phyloP scores from a whole-genome alignment of 352 stramenopile genomes.

The Sclerospora graminicola region DNA sequence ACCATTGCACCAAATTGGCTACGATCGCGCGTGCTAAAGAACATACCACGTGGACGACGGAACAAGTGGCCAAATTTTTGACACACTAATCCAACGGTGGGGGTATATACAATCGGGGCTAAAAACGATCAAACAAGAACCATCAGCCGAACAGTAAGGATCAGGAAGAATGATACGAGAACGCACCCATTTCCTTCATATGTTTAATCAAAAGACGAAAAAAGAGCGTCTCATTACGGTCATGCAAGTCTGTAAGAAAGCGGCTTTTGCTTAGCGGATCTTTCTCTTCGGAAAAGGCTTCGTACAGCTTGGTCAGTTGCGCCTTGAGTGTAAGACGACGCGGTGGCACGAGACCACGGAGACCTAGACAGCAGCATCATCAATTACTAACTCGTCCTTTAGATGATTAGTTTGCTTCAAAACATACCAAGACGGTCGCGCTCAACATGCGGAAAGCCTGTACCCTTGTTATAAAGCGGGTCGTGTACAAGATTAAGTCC shows the following conservation, averaged over 20 bases:
- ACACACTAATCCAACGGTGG: conserved; percentile 91
- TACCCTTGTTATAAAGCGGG: conserved; percentile 85
- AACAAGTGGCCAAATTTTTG: conserved; percentile 89
- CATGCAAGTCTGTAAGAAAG: conserved; percentile 91
- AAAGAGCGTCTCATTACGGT: conserved; percentile 95
- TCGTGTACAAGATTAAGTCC: conserved; percentile 79
- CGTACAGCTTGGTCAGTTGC: conserved; percentile 71
- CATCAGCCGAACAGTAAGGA: background rate
- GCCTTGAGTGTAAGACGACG: conserved; percentile 55
- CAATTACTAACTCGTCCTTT: background rate
- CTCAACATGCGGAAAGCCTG: conserved; percentile 75
- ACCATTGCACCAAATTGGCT: conserved; percentile 86
- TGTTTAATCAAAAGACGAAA: conserved; percentile 88
- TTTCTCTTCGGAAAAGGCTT: conserved; percentile 50
- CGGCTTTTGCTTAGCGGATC: conserved; percentile 89
- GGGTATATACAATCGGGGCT: conserved; percentile 96
- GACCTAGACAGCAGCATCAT: conserved; percentile 21
- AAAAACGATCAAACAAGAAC: conserved; percentile 4
- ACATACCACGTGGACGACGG: conserved; percentile 89
- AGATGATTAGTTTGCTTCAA: background rate
- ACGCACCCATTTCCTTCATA: conserved; percentile 87
- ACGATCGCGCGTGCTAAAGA: conserved; percentile 89
- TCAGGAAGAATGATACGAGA: background rate
- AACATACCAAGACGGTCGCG: conserved; percentile 66
- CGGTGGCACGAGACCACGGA: conserved; percentile 77